These are phyloP conservation scores for Paraconiothyrium brasiliense DNA, from an alignment of 2,329 filamentous ascomycete genomes.

Conservation along the genomic window DNA sequence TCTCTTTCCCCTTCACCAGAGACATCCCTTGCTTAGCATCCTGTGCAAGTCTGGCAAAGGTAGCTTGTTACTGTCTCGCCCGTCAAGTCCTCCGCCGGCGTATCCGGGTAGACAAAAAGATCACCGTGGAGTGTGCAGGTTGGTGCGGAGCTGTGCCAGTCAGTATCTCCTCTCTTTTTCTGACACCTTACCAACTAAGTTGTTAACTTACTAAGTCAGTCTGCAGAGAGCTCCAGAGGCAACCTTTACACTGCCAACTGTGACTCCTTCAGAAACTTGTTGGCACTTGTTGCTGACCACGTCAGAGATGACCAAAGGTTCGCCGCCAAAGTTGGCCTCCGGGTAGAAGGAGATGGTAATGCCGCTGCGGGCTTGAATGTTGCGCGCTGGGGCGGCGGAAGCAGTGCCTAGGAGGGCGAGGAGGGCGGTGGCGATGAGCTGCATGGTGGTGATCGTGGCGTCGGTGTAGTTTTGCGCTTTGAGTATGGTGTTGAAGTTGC, in stretches of 20 bases:
- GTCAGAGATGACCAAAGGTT: slow-evolving; percentile 16
- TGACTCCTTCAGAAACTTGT: slow-evolving; percentile 14
- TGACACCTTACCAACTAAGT: neutral
- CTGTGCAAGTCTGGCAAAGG: slow-evolving; percentile 28
- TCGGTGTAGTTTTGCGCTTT: neutral
- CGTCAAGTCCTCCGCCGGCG: slow-evolving; percentile 18
- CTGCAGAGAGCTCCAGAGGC: slow-evolving; percentile 26
- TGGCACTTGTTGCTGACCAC: slow-evolving; percentile 23
- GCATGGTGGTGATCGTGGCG: slow-evolving; percentile 12
- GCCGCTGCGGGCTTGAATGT: slow-evolving; percentile 15
- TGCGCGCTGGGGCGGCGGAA: slow-evolving; percentile 22
- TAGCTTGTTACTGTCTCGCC: slow-evolving; percentile 23
- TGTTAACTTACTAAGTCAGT: slow-evolving; percentile 32
- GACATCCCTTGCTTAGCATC: neutral
- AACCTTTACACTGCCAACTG: slow-evolving; percentile 24
- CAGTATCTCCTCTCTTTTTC: neutral
- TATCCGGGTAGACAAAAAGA: slow-evolving; percentile 25
- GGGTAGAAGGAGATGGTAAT: slow-evolving; percentile 25
- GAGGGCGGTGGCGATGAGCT: slow-evolving; percentile 24
- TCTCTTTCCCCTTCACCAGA: neutral
- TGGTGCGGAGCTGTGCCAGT: slow-evolving; percentile 21
- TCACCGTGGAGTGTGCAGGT: slow-evolving; percentile 31
- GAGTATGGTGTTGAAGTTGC: neutral
- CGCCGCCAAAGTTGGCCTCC: slow-evolving; percentile 24
- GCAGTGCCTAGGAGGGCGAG: slow-evolving; percentile 22